phyloP scores from a whole-genome alignment of 2,329 filamentous ascomycete genomes.

The Claviceps lovelessii region DNA sequence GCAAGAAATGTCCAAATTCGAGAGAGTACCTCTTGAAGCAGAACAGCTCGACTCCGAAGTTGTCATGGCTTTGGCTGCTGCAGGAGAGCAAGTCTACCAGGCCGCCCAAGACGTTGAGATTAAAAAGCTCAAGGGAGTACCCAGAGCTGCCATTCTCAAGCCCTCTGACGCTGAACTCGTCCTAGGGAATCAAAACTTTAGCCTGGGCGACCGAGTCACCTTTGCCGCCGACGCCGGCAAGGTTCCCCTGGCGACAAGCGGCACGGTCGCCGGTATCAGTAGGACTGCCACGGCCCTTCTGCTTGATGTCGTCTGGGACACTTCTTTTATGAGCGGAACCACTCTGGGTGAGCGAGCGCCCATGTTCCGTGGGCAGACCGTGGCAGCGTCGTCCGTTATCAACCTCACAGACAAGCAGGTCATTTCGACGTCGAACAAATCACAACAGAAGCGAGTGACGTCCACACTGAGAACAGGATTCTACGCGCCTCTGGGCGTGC shows the following conservation, averaged over 20 bases:
- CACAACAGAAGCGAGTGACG: conserved; percentile 35
- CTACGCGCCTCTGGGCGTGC: conserved; percentile 42
- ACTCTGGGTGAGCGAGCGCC: conserved; percentile 81
- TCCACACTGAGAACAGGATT: conserved; percentile 36
- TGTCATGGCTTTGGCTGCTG: conserved; percentile 65
- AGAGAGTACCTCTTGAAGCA: conserved; percentile 89
- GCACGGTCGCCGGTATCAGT: conserved; percentile 90
- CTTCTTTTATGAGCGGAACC: conserved; percentile 92
- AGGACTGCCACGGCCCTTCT: conserved; percentile 70
- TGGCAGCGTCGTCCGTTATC: conserved; percentile 73
- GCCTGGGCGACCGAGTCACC: conserved; percentile 77
- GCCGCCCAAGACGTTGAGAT: conserved; percentile 39
- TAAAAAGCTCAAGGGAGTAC: conserved; percentile 66
- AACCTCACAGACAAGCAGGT: conserved; percentile 78
- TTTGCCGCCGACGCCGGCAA: conserved; percentile 89
- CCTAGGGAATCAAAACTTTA: conserved; percentile 69
- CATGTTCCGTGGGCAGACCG: conserved; percentile 85
- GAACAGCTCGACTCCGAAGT: conserved; percentile 89
- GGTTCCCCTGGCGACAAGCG: conserved; percentile 80
- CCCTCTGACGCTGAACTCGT: conserved; percentile 93
- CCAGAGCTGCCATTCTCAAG: conserved; percentile 75
- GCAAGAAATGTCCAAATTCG: conserved; percentile 80
- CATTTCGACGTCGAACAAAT: conserved; percentile 45
- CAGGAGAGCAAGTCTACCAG: conserved; percentile 50
- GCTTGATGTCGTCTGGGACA: conserved; percentile 86